Evolutionary conservation across 148 eudicot species (phyloP), one percentile per base, ranked within the genome.

Genomic region (Rhododendron williamsianum): DNA sequence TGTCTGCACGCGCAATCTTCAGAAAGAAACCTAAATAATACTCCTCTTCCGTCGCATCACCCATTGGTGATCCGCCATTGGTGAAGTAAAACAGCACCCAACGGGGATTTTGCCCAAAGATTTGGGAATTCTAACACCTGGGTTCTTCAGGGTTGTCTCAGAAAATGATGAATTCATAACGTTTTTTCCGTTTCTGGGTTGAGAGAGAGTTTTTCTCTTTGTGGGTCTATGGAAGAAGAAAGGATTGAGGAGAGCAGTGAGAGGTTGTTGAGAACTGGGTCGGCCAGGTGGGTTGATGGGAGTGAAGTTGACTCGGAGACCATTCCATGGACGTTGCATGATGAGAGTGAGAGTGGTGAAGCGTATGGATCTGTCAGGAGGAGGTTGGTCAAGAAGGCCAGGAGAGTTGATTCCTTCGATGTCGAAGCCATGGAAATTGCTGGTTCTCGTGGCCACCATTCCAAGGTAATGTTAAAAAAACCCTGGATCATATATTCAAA

Each of bases 351-450:
- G 6, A 81, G 84, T 11, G 90, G 87, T 60, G 90, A 84, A 41
- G 88, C 87, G 11, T 92, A 85, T 86, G 95, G 91, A 21, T 89
- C 91, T 83, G 60, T 91, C 27, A 94, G 93, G 83, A 94, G 95
- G 90, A 93, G 98, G 94, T 93, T 97, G 45, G 76, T 87, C 27
- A 97, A 97, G 91, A 97, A 90, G 92, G 94, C 96, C 76, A 95
- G 84, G 85, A 93, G 99, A 85, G 91, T 92, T 86, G 94, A 97
- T 87, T 97, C 99, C 19, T 89, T 97, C 45, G 98, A 95, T 93
- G 99, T 95, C 87, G 99, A 95, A 91, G 94, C 99, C 83, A 94
- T 97, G 99, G 90, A 92, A 81, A 92, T 97, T 91, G 87, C 94
- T 90, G 98, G 92, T 4, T 51, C 89, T 73, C 93, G 91, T 90